phyloP scores from a whole-genome alignment of 345 rosid species.

The Linum lewisii region DNA sequence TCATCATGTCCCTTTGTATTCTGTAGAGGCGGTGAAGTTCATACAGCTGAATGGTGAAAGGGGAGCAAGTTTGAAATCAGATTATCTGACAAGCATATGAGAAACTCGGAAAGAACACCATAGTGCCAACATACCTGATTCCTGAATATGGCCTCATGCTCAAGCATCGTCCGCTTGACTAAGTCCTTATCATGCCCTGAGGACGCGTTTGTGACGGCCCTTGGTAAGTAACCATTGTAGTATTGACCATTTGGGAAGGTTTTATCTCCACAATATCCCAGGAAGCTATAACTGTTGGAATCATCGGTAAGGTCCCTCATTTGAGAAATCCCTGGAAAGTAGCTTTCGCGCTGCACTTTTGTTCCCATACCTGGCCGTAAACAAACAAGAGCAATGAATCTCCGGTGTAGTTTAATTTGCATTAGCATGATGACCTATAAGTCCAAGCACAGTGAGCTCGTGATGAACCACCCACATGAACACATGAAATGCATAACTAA shows the following conservation, averaged over 20 bases:
- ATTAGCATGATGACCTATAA: too few species aligned
- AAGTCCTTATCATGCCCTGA: constrained; percentile 35
- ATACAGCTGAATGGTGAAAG: constrained; percentile 28
- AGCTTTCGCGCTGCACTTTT: constrained; percentile 51
- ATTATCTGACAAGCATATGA: neutral
- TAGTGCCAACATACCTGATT: constrained; percentile 43
- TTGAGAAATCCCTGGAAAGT: constrained; percentile 39
- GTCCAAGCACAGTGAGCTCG: too few species aligned
- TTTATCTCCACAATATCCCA: constrained; percentile 26
- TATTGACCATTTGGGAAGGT: constrained; percentile 24
- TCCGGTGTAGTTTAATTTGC: too few species aligned
- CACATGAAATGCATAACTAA: too few species aligned
- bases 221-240: constrained; percentile 23
- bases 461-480: too few species aligned
- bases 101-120: neutral
- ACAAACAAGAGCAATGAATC: neutral
- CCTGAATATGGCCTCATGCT: constrained; percentile 60
- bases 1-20: constrained; percentile 66
- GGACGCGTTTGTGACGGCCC: constrained; percentile 20
- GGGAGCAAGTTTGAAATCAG: constrained; percentile 10
- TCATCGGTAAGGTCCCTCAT: constrained; percentile 41
- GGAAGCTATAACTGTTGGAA: constrained; percentile 38
- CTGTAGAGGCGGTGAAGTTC: constrained; percentile 74
- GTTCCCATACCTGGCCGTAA: constrained; percentile 53
- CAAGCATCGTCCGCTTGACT: constrained; percentile 55